phyloP scores from a whole-genome alignment of 345 rosid species.

The Atalantia buxifolia region DNA sequence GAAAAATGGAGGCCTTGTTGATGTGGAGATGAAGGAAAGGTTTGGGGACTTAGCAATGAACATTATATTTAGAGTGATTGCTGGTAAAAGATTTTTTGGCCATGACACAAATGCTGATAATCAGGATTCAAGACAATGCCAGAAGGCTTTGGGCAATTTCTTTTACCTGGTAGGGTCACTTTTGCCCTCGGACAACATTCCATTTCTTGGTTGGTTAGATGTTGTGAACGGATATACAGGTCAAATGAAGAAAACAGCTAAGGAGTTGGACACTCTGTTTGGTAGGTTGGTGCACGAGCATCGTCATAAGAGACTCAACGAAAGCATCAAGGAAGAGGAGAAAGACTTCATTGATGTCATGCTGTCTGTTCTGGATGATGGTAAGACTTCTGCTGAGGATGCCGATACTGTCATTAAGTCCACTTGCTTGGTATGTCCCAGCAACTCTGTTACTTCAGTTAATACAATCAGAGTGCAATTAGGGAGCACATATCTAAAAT shows the following conservation, averaged over 20 bases:
- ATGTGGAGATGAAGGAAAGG: conserved; percentile 23
- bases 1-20: conserved; percentile 16
- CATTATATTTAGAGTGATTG: conserved; percentile 26
- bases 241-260: conserved; percentile 32
- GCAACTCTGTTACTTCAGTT: not conserved
- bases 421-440: conserved; percentile 44
- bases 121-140: conserved; percentile 17
- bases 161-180: conserved; percentile 11
- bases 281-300: conserved; percentile 40
- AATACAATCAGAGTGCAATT: not conserved
- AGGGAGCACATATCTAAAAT: not conserved
- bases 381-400: conserved; percentile 35
- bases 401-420: conserved; percentile 52
- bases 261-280: conserved; percentile 37
- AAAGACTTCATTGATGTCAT: conserved; percentile 49
- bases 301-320: conserved; percentile 15
- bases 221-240: conserved; percentile 19
- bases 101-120: not conserved
- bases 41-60: conserved; percentile 24
- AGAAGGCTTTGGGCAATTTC: conserved; percentile 24
- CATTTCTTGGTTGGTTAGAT: conserved; percentile 35
- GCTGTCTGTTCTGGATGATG: conserved; percentile 41
- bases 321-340: conserved; percentile 8
- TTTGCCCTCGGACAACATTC: conserved; percentile 27
- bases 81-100: conserved; percentile 24